phyloP scores from a whole-genome alignment of 495 filamentous ascomycete species.

The Choiromyces venosus region DNA sequence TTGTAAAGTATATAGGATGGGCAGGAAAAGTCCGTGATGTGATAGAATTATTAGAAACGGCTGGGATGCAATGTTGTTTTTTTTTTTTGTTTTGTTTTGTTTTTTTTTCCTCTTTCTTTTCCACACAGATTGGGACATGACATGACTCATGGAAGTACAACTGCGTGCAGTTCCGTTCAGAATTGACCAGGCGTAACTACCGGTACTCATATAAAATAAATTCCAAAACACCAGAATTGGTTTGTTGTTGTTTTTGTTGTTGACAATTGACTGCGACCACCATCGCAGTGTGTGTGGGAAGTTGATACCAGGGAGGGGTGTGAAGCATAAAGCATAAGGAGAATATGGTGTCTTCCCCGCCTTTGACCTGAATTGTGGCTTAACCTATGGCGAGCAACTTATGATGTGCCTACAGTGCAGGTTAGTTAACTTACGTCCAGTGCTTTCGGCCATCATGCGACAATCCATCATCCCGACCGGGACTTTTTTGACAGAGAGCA shows the following conservation, averaged over 20 bases:
- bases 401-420: not conserved
- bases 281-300: not conserved
- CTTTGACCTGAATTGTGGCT: not conserved
- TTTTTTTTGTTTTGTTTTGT: too few relatives aligned
- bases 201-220: not conserved
- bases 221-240: not conserved
- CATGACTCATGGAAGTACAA: not conserved
- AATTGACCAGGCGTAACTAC: not conserved
- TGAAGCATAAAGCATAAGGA: not conserved
- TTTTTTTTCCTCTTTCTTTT: not conserved
- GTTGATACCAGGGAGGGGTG: not conserved
- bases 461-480: not conserved
- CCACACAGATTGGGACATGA: not conserved
- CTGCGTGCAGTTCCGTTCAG: not conserved
- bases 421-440: not conserved
- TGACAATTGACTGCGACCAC: not conserved
- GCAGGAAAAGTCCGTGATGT: not conserved
- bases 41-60: not conserved
- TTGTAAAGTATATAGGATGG: not conserved
- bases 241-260: not conserved
- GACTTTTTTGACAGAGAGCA: not conserved
- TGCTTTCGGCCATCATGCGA: not conserved
- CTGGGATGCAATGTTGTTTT: not conserved
- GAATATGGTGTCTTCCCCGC: not conserved
- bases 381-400: not conserved